phyloP scores from a whole-genome alignment of 495 filamentous ascomycete species.

The Evansstolkia leycettana region DNA sequence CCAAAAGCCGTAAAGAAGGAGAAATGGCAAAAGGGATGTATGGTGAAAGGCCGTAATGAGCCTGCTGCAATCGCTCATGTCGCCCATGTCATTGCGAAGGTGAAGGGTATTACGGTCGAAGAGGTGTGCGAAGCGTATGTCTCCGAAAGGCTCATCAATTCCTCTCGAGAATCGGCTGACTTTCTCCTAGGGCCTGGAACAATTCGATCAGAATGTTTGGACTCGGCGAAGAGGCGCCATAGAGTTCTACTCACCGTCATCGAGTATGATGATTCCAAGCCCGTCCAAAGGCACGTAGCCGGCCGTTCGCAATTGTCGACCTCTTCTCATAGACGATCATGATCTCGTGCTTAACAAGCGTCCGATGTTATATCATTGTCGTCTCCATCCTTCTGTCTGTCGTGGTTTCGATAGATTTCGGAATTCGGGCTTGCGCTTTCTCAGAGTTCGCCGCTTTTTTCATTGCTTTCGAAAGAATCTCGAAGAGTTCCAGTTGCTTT shows the following conservation, averaged over 20 bases:
- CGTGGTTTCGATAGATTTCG: no score
- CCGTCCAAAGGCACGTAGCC: no score
- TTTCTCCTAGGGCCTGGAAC: conserved; percentile 49
- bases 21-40: conserved; percentile 67
- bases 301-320: no score
- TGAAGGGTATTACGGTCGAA: conserved; percentile 67
- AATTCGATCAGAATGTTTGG: conserved; percentile 77
- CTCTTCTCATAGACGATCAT: no score
- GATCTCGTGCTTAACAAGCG: no score
- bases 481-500: no score
- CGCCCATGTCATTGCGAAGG: conserved; percentile 70
- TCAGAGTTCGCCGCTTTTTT: no score
- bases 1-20: conserved; percentile 79
- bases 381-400: no score
- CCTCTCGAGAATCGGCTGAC: background rate
- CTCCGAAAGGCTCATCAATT: background rate
- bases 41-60: conserved; percentile 92
- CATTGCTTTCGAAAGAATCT: no score
- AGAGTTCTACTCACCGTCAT: background rate
- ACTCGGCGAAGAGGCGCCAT: conserved; percentile 36
- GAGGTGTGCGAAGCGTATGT: conserved; percentile 74
- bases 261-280: no score
- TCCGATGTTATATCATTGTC: no score
- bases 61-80: conserved; percentile 72
- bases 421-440: no score